Conservation (phyloP, 2,329 filamentous ascomycete species). For the Rosellinia necatrix region DNA sequence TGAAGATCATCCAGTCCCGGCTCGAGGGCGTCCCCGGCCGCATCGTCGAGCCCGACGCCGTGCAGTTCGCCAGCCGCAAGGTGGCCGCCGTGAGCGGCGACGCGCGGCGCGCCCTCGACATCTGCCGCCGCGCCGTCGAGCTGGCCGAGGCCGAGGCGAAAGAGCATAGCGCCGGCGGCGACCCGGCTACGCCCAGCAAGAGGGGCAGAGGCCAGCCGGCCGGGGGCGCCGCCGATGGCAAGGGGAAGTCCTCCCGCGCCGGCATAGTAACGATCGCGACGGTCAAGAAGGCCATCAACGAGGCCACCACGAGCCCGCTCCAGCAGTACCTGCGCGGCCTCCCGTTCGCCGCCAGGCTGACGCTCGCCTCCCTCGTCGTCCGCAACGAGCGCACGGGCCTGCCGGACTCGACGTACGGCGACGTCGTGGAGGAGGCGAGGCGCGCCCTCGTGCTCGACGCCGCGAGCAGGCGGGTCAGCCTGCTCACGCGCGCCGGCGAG, state of each 20-base stretch:
- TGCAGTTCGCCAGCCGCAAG: conserved; percentile 95
- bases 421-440: conserved; percentile 85
- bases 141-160: conserved; percentile 77
- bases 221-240: conserved; percentile 35
- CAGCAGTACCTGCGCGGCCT: conserved; percentile 86
- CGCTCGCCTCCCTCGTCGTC: conserved; percentile 81
- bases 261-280: conserved; percentile 86
- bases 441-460: conserved; percentile 67
- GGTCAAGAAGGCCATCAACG: conserved; percentile 91
- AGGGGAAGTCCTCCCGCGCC: conserved; percentile 46
- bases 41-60: conserved; percentile 88
- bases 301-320: conserved; percentile 89
- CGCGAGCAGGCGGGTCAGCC: conserved; percentile 63
- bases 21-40: conserved; percentile 85
- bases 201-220: conserved; percentile 39
- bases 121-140: conserved; percentile 93
- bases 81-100: conserved; percentile 96
- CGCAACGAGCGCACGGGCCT: conserved; percentile 82
- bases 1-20: conserved; percentile 96
- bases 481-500: conserved; percentile 48
- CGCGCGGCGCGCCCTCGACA: conserved; percentile 88
- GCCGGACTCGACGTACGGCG: conserved; percentile 84
- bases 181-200: conserved; percentile 68
- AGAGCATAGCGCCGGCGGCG: conserved; percentile 44
- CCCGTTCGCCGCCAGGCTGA: conserved; percentile 80